Base-by-base conservation (phyloP, 805 yeast species). In the Candida ponderosae region DNA sequence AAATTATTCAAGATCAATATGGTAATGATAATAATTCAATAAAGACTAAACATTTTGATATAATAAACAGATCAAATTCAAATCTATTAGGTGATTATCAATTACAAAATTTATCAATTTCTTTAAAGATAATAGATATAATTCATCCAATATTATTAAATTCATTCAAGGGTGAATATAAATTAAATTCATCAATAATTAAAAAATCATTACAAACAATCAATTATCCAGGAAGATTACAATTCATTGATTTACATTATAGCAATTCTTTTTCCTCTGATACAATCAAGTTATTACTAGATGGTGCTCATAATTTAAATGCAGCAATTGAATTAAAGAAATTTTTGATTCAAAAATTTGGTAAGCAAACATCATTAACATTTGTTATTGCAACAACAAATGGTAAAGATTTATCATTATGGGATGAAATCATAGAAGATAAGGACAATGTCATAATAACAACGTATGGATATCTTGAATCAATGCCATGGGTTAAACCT, bases 401-500 rank as follows among this genome's bases (percentile, higher is more conserved):
- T 31, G 93, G 95, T 0, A 83, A 93, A 52, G 70, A 76, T 15
- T 51, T 81, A 7, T 65, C 67, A 0, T 57, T 88, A 17, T 56
- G 85, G 29, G 52, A 60, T 23, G 69, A 73, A 16, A 57, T 86
- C 2, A 53, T 83, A 4, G 54, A 56, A 6, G 48, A 62, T 1
- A 51, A 57, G 1, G 96, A 88, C 48, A 56, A 62, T 3, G 72
- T 89, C 0, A 59, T 81, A 1, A 69, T 80, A 1, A 77, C 90
- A 0, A 53, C 63, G 24, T 93, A 89, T 54, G 72, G 78, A 1
- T 48, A 62, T 1, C 90, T 94, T 1, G 89, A 81, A 13, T 81
- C 86, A 0, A 93, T 93, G 98, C 96, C 97, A 0, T 93, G 97
- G 97, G 77, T 93, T 5, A 50, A 65, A 31, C 61, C 89, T 1